Conservation (phyloP, 2,329 filamentous ascomycete genomes). For the Aquanectria penicillioides region DNA sequence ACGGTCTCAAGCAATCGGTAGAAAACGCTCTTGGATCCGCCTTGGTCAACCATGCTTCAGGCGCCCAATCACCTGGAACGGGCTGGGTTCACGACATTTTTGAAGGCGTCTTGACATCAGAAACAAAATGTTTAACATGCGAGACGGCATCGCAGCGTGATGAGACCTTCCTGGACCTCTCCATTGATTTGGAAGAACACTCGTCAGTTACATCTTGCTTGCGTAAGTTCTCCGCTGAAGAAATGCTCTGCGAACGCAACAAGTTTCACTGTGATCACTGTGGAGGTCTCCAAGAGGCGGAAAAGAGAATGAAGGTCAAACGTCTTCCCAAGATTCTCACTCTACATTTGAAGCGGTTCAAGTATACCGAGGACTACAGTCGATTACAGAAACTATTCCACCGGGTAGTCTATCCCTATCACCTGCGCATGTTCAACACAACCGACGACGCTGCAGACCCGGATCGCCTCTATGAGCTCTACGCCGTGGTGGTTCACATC, state of each 20-base stretch:
- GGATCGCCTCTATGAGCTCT: conserved; percentile 93
- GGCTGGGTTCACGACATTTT: conserved; percentile 98
- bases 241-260: conserved; percentile 98
- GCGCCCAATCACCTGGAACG: conserved; percentile 69
- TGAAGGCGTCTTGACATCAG: conserved; percentile 92
- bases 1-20: conserved; percentile 62
- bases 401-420: conserved; percentile 95
- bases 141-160: conserved; percentile 95
- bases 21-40: conserved; percentile 49
- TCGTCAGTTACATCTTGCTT: conserved; percentile 96
- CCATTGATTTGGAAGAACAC: conserved; percentile 94
- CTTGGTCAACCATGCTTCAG: conserved; percentile 49
- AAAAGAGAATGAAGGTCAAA: conserved; percentile 99
- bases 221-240: conserved; percentile 95
- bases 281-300: conserved; percentile 94
- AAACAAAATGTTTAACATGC: conserved; percentile 95
- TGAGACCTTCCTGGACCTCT: conserved; percentile 94
- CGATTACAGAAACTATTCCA: conserved; percentile 96
- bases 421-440: conserved; percentile 96
- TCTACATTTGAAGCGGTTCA: conserved; percentile 95
- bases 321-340: conserved; percentile 90
- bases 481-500: conserved; percentile 97
- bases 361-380: conserved; percentile 96
- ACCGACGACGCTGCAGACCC: conserved; percentile 95
- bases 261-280: conserved; percentile 99